Base-by-base conservation (phyloP, 2,329 filamentous ascomycete genomes). In the Daldinia sp. region DNA sequence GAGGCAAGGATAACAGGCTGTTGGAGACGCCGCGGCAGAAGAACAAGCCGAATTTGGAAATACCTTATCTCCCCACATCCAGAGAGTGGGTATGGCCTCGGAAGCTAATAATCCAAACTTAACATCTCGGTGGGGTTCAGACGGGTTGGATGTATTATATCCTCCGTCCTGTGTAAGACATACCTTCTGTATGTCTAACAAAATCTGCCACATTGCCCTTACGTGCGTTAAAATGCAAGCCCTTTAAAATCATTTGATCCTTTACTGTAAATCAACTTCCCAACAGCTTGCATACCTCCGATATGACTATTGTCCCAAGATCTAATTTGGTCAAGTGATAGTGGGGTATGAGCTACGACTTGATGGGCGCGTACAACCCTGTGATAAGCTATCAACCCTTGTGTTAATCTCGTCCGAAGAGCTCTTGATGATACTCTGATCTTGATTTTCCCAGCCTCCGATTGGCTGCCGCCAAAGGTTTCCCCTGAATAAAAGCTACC, bases 301-400 rank as follows among this genome's bases (percentile, higher is more conserved):
- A 68, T 72, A 65, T 74, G 73, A 74, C 63, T 68, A 18, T 41
- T 67, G 69, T 73, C 74, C 69, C 74, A 65, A 72, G 74, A 74
- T 72, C 74, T 63, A 48, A 70, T 55, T 54, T 58, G 65, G 68
- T 76, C 74, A 77, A 77, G 67, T 76, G 75, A 74, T 74, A 63
- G 74, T 73, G 74, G 74, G 72, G 73, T 75, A 73, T 74, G 72
- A 68, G 69, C 68, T 67, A 41, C 65, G 60, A 72, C 51, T 58
- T 72, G 72, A 72, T 69, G 69, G 61, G 59, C 60, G 54, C 61
- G 73, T 75, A 73, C 75, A 71, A 77, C 75, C 68, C 66, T 75
- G 64, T 72, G 69, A 72, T 72, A 72, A 72, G 69, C 67, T 64
- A 37, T 60, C 30, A 28, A 65, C 46, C 64, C 67, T 60, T 65